A percentile compares a stretch with the other conserved stretches of the same genome.
These are phyloP conservation scores for Dactylonectria macrodidyma DNA, from an alignment of 2,329 filamentous ascomycete species.

Conservation along the genomic window DNA sequence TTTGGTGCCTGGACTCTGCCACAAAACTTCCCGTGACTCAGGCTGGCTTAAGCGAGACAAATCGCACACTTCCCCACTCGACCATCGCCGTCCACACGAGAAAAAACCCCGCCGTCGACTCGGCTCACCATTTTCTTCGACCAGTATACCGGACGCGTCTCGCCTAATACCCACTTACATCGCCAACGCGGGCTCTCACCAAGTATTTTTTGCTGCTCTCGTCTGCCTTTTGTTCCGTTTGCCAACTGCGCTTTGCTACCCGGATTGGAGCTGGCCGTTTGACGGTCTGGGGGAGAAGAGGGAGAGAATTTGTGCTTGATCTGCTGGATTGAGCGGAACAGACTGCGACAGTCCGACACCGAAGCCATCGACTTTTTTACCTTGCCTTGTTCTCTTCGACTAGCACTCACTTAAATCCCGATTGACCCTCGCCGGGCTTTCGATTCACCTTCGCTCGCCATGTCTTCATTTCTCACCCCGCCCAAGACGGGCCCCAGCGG, in stretches of 20 bases:
- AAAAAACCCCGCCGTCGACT: conserved; percentile 42
- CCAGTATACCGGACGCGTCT: conserved; percentile 43
- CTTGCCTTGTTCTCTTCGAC: conserved; percentile 11
- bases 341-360: not conserved
- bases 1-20: conserved; percentile 35
- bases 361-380: conserved; percentile 16
- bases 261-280: conserved; percentile 24
- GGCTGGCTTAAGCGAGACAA: conserved; percentile 29
- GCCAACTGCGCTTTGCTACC: conserved; percentile 9
- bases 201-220: not conserved
- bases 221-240: not conserved
- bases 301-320: conserved; percentile 3
- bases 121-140: conserved; percentile 43
- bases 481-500: conserved; percentile 52
- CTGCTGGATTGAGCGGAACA: not conserved
- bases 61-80: conserved; percentile 49
- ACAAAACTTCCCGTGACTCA: conserved; percentile 36
- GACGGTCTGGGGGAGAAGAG: conserved; percentile 37
- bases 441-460: conserved; percentile 43
- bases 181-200: conserved; percentile 5
- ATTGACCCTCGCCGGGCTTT: conserved; percentile 6
- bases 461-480: conserved; percentile 65
- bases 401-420: not conserved
- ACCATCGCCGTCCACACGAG: conserved; percentile 41
- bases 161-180: conserved; percentile 20